A percentile compares a stretch with the other conserved stretches of the same genome.
Conservation (phyloP, 1,284 basidiomycete genomes). For the Heterobasidion irregulare region DNA sequence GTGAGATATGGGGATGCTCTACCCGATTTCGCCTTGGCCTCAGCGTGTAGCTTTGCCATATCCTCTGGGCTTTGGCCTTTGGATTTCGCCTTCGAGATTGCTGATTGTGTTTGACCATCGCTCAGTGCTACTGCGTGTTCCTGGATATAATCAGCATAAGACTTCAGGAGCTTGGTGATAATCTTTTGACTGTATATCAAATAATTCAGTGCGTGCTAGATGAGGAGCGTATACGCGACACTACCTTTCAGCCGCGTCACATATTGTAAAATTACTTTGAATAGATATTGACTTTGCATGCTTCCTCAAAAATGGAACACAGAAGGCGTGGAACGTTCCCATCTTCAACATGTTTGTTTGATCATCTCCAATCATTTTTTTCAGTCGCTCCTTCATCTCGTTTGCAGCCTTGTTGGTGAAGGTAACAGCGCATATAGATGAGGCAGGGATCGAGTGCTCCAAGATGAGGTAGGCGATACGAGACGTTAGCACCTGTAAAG, state of each 20-base stretch:
- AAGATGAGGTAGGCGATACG: conserved; percentile 73
- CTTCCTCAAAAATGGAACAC: conserved; percentile 64
- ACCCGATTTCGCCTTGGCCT: conserved; percentile 5
- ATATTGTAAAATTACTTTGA: conserved; percentile 74
- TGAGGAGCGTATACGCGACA: conserved; percentile 10
- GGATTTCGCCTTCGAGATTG: conserved; percentile 80
- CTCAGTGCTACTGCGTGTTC: conserved; percentile 49
- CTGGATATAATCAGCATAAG: conserved; percentile 39
- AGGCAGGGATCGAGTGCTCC: conserved; percentile 44
- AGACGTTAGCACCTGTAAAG: conserved; percentile 67
- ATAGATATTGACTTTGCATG: conserved; percentile 57
- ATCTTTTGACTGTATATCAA: conserved; percentile 47
- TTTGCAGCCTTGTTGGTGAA: conserved; percentile 88
- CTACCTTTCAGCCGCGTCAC: conserved; percentile 79
- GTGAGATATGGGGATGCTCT: conserved; percentile 14
- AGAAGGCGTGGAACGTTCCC: conserved; percentile 85
- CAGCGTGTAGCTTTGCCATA: conserved; percentile 20
- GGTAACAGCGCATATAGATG: conserved; percentile 72
- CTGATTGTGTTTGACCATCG: conserved; percentile 47
- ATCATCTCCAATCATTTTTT: conserved; percentile 62
- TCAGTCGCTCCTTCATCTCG: conserved; percentile 78
- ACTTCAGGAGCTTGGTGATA: conserved; percentile 53
- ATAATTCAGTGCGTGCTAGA: no score
- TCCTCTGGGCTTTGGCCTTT: conserved; percentile 52
- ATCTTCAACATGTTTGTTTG: conserved; percentile 52